Base-by-base conservation (phyloP, 1,284 basidiomycete genomes). In the Schizopora paradoxa region DNA sequence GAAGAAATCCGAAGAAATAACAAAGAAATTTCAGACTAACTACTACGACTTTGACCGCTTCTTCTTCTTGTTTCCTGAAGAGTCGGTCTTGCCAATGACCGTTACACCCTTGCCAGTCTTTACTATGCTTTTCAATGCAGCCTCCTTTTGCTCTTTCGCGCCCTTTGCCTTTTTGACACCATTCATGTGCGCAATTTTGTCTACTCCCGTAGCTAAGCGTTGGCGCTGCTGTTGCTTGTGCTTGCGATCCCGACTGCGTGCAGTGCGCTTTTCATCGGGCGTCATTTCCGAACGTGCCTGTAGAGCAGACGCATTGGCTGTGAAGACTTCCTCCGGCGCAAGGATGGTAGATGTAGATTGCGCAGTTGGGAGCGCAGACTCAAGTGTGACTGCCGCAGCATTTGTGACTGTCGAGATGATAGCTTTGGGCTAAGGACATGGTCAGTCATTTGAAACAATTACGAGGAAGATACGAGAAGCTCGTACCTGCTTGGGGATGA, bases 271-370 rank as follows among this genome's bases (percentile, higher is more conserved):
- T 67, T 97, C 86, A 22, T 72, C 66, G 0, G 93, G 90, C 5
- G 90, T 91, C 51, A 97, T 72, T 63, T 98, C 95, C 45, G 79
- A 83, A 38, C 79, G 76, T 3, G 79, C 72, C 31, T 79, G 78
- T 34, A 78, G 68, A 36, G 77, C 73, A 7, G 74, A 64, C 0
- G 76, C 56, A 3, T 69, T 61, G 0, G 86, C 74, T 0, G 80
- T 70, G 57, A 88, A 90, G 26, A 99, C 70, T 67, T 99, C 96
- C 61, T 98, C 91, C 0, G 96, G 96, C 0, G 96, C 92, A 42
- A 99, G 77, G 74, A 93, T 86, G 0, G 82, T 84, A 3, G 83
- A 73, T 0, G 79, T 72, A 0, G 88, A 82, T 55, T 83, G 79
- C 2, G 82, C 79, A 0, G 90, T 86, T 0, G 95, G 96, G 2